phyloP scores from a whole-genome alignment of 2,329 filamentous ascomycete genomes.

The Fusarium verrucosum region DNA sequence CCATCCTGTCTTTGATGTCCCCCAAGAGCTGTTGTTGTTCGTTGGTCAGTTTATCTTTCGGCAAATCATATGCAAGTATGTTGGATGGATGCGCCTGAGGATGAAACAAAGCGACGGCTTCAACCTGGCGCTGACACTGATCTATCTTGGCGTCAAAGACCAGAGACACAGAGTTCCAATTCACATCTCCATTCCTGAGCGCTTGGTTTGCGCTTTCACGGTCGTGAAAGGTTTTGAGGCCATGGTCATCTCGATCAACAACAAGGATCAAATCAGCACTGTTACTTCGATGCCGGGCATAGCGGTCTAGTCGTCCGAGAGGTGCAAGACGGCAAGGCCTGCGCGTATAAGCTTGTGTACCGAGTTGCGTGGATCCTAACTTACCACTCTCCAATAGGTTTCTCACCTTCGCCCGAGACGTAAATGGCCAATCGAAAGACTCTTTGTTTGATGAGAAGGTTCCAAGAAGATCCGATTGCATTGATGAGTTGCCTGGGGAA shows the following conservation, averaged over 20 bases:
- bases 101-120: background rate
- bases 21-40: background rate
- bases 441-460: background rate
- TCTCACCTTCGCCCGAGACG: background rate
- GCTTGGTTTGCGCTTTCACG: background rate
- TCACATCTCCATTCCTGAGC: background rate
- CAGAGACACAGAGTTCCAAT: background rate
- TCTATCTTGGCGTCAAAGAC: background rate
- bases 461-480: background rate
- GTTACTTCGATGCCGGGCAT: background rate
- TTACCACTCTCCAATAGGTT: background rate
- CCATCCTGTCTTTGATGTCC: background rate
- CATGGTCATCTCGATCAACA: background rate
- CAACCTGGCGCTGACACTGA: background rate
- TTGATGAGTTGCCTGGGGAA: background rate
- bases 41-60: too few species aligned
- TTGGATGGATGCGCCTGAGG: too few species aligned
- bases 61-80: too few species aligned
- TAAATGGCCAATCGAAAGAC: background rate
- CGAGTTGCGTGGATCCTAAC: background rate
- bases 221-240: background rate
- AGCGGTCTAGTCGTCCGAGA: background rate
- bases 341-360: background rate
- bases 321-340: background rate
- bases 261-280: background rate